These are phyloP conservation scores for Scytalidium sp. DNA, from an alignment of 2,329 filamentous ascomycete genomes.

Conservation along the genomic window DNA sequence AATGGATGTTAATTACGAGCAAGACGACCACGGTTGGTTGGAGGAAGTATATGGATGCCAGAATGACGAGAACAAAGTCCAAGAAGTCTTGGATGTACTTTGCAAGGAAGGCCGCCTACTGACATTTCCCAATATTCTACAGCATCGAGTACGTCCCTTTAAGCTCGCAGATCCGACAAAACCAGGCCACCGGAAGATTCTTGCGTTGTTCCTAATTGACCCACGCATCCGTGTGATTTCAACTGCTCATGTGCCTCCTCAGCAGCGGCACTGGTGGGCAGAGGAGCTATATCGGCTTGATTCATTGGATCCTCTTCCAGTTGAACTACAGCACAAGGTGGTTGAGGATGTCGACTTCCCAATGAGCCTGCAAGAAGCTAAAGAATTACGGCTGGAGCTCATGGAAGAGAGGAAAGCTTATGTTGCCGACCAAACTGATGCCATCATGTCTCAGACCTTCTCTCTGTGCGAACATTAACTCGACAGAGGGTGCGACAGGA, in stretches of 20 bases:
- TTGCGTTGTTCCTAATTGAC: conserved; percentile 56
- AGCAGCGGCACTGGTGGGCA: conserved; percentile 40
- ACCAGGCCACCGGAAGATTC: conserved; percentile 51
- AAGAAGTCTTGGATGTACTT: conserved; percentile 36
- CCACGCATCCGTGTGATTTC: conserved; percentile 46
- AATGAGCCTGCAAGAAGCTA: neutral
- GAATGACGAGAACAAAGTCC: conserved; percentile 16
- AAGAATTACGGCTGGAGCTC: neutral
- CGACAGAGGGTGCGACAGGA: too few relatives aligned
- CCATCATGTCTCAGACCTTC: neutral
- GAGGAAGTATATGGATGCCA: conserved; percentile 12
- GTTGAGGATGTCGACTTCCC: neutral
- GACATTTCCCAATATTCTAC: conserved; percentile 40
- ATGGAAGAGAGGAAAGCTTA: conserved; percentile 3
- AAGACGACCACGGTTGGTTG: conserved; percentile 14
- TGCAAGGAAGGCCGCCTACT: conserved; percentile 38
- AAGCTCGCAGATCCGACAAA: conserved; percentile 42
- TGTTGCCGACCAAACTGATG: neutral
- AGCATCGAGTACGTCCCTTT: conserved; percentile 51
- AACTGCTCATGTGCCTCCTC: conserved; percentile 44
- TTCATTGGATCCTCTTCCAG: neutral
- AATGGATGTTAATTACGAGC: neutral
- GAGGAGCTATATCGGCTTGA: conserved; percentile 10
- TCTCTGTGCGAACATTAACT: conserved; percentile 1
- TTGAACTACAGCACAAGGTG: neutral